A percentile compares a stretch with the other conserved stretches of the same genome.
These are phyloP conservation scores for Coemansia aciculifera DNA, from an alignment of 192 early-diverging fungal species.

Conservation along the genomic window DNA sequence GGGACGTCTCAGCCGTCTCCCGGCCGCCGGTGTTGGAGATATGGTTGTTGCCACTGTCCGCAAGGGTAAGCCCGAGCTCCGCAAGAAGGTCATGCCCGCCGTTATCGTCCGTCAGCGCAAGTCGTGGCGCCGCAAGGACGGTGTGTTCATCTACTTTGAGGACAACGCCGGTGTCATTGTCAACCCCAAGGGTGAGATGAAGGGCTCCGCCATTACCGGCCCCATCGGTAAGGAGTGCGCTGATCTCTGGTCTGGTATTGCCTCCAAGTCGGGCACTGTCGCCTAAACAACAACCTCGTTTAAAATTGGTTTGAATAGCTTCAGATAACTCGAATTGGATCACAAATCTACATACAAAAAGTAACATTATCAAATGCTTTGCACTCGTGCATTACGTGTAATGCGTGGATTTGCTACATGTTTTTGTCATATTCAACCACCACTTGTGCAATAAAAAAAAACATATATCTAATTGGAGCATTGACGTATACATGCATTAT, in stretches of 20 bases:
- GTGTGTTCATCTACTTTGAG: constrained; percentile 99
- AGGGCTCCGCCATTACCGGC: constrained; percentile 99
- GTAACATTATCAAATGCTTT: neutral
- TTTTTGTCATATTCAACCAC: neutral
- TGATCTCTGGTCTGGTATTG: constrained; percentile 99
- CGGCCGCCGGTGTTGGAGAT: constrained; percentile 97
- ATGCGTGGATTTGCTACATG: neutral
- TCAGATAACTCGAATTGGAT: constrained; percentile 27
- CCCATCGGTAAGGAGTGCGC: constrained; percentile 99
- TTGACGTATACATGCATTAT: neutral
- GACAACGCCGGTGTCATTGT: constrained; percentile 99
- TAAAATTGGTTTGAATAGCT: constrained; percentile 17
- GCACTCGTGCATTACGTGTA: too few relatives aligned
- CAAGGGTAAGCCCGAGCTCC: constrained; percentile 99
- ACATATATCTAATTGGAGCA: too few relatives aligned
- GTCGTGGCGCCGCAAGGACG: constrained; percentile 98
- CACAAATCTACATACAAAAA: constrained; percentile 9
- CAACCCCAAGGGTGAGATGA: constrained; percentile 99
- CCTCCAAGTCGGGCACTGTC: constrained; percentile 84
- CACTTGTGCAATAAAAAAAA: too few relatives aligned
- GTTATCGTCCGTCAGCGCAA: constrained; percentile 99
- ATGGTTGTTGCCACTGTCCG: constrained; percentile 99
- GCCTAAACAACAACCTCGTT: constrained; percentile 49
- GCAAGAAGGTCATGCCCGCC: constrained; percentile 99
- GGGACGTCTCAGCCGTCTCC: constrained; percentile 95